These are phyloP conservation scores for Pseudogymnoascus sp. DNA, from an alignment of 2,329 filamentous ascomycete genomes.

Conservation along the genomic window DNA sequence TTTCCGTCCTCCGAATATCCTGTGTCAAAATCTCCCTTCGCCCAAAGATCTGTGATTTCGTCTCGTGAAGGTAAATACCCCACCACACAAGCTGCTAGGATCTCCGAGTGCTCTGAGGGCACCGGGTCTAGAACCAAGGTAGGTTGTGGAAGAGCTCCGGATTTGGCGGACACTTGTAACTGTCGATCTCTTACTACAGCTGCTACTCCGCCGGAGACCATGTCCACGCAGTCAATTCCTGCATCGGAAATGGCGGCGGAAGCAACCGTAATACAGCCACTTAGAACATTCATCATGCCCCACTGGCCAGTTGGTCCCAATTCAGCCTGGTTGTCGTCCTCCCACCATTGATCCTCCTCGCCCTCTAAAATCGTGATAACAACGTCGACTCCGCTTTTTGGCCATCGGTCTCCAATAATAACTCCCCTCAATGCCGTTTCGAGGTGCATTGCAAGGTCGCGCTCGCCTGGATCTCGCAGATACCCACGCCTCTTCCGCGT, in stretches of 20 bases:
- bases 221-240: constrained; percentile 89
- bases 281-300: constrained; percentile 85
- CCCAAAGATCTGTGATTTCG: constrained; percentile 90
- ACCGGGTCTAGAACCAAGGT: constrained; percentile 69
- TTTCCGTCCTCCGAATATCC: constrained; percentile 35
- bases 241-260: constrained; percentile 90
- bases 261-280: constrained; percentile 87
- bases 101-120: constrained; percentile 66
- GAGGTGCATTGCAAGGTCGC: constrained; percentile 82
- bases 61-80: constrained; percentile 80
- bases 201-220: constrained; percentile 81
- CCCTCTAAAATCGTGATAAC: constrained; percentile 89
- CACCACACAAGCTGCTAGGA: constrained; percentile 79
- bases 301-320: constrained; percentile 55
- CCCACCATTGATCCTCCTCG: constrained; percentile 70
- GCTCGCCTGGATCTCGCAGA: constrained; percentile 73
- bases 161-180: constrained; percentile 20
- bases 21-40: constrained; percentile 60
- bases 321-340: constrained; percentile 41
- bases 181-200: constrained; percentile 53
- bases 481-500: constrained; percentile 76
- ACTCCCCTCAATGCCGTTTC: constrained; percentile 84
- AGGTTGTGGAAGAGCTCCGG: constrained; percentile 23
- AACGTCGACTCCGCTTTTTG: constrained; percentile 96
- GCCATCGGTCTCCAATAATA: constrained; percentile 89